Conservation (phyloP, 768 basidiomycete species). For the Leucosporidium yakuticum region DNA sequence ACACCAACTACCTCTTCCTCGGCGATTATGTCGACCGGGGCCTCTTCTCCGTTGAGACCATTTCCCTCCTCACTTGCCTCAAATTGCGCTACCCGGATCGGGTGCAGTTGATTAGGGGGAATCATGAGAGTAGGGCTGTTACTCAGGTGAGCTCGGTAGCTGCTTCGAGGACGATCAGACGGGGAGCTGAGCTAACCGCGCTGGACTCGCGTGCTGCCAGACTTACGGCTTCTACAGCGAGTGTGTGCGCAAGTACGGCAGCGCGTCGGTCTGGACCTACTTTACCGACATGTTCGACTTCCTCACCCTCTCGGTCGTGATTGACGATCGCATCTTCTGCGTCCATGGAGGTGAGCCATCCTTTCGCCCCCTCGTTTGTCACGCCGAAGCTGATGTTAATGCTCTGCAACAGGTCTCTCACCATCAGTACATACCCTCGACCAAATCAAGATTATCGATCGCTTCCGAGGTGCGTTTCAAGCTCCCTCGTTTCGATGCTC, state of each 20-base stretch:
- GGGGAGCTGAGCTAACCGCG: slow-evolving; percentile 37
- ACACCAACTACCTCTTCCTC: slow-evolving; percentile 97
- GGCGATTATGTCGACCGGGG: slow-evolving; percentile 99
- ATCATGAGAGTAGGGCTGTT: slow-evolving; percentile 95
- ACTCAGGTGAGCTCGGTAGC: slow-evolving; percentile 71
- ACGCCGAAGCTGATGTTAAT: not conserved
- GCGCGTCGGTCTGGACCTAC: slow-evolving; percentile 94
- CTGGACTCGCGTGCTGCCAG: slow-evolving; percentile 48
- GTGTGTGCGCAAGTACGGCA: slow-evolving; percentile 94
- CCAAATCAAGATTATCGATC: slow-evolving; percentile 98
- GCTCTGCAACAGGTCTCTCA: slow-evolving; percentile 62
- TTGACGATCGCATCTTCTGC: slow-evolving; percentile 98
- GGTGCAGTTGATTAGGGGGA: slow-evolving; percentile 92
- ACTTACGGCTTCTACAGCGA: slow-evolving; percentile 99
- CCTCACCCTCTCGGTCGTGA: slow-evolving; percentile 91
- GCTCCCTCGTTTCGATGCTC: not conserved
- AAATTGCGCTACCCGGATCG: slow-evolving; percentile 95
- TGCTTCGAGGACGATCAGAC: slow-evolving; percentile 7
- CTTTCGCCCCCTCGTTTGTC: not conserved
- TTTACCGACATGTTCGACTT: slow-evolving; percentile 99
- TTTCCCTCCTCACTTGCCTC: slow-evolving; percentile 90
- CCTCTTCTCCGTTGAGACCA: slow-evolving; percentile 95
- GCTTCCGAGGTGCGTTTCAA: slow-evolving; percentile 70
- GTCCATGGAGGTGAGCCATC: slow-evolving; percentile 82
- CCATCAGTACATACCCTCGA: slow-evolving; percentile 99